Evolutionary conservation across 2,329 filamentous ascomycete genomes (phyloP).

Genomic region (Alternaria panax): DNA sequence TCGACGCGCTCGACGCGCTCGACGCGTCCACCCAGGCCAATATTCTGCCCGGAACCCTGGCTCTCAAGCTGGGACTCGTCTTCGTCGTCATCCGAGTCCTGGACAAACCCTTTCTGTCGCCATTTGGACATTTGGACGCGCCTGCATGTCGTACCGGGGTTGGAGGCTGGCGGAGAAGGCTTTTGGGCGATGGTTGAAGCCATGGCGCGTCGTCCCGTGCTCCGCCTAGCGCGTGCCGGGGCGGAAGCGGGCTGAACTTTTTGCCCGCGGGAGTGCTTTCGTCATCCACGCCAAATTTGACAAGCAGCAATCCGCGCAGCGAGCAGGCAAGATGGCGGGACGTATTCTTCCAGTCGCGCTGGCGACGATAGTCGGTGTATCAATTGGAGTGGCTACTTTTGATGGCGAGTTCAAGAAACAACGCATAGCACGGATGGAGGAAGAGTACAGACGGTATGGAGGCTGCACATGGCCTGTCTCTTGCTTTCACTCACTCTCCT

Average conservation of each 20-base stretch:
- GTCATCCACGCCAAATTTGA: constrained; percentile 21
- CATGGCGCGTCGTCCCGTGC: constrained; percentile 36
- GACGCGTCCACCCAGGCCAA: constrained; percentile 24
- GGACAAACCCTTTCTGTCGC: constrained; percentile 58
- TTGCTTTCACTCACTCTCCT: constrained; percentile 19
- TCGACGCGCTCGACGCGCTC: constrained; percentile 34
- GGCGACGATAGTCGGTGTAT: constrained; percentile 40
- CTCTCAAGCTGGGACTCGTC: constrained; percentile 42
- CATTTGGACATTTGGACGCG: constrained; percentile 57
- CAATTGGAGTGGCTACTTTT: constrained; percentile 45
- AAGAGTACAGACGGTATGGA: constrained; percentile 44
- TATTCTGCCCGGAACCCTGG: constrained; percentile 23
- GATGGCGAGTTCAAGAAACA: constrained; percentile 46
- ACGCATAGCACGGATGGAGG: constrained; percentile 38
- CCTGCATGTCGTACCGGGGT: constrained; percentile 44
- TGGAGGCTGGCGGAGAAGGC: constrained; percentile 25
- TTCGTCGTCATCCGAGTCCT: constrained; percentile 61
- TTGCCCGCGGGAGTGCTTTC: constrained; percentile 22
- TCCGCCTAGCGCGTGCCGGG: constrained; percentile 28
- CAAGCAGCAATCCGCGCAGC: neutral
- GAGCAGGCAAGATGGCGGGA: constrained; percentile 36
- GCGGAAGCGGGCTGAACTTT: constrained; percentile 27
- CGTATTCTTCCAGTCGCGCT: constrained; percentile 44
- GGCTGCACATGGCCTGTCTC: neutral
- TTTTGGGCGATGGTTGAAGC: constrained; percentile 14